Conservation (phyloP, 2,329 filamentous ascomycete species). For the Fusarium sulawesiense region DNA sequence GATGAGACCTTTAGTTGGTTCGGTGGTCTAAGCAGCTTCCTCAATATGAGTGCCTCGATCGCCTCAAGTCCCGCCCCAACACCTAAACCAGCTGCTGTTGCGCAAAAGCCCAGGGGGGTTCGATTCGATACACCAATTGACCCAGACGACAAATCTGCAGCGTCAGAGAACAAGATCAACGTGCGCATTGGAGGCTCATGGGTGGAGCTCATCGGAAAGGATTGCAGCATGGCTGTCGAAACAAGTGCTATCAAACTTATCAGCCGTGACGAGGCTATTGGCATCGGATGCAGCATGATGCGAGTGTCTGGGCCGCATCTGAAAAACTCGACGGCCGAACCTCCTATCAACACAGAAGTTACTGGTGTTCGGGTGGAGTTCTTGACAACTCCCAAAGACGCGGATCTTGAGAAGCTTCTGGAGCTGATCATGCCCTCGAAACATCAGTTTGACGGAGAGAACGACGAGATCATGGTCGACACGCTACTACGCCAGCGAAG, state of each 20-base stretch:
- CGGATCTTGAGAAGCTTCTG: slow-evolving; percentile 83
- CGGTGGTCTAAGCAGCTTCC: slow-evolving; percentile 88
- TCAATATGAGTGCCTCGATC: slow-evolving; percentile 89
- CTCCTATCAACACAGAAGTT: slow-evolving; percentile 72
- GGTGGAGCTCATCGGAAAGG: slow-evolving; percentile 81
- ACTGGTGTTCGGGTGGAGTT: slow-evolving; percentile 78
- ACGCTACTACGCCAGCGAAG: slow-evolving; percentile 86
- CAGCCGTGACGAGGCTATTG: slow-evolving; percentile 77
- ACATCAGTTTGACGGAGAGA: slow-evolving; percentile 83
- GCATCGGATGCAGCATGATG: slow-evolving; percentile 80
- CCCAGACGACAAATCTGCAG: slow-evolving; percentile 59
- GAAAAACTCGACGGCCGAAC: slow-evolving; percentile 62
- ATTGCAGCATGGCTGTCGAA: slow-evolving; percentile 78
- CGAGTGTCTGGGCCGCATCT: slow-evolving; percentile 77
- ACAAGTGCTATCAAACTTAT: slow-evolving; percentile 86
- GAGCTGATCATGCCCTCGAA: slow-evolving; percentile 92
- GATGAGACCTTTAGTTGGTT: slow-evolving; percentile 91
- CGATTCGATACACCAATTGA: slow-evolving; percentile 67
- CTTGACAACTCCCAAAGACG: slow-evolving; percentile 76
- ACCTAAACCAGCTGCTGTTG: slow-evolving; percentile 51
- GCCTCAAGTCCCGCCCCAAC: slow-evolving; percentile 73
- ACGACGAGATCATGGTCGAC: slow-evolving; percentile 95
- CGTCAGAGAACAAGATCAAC: slow-evolving; percentile 75
- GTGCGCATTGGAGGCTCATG: slow-evolving; percentile 79
- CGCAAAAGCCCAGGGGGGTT: slow-evolving; percentile 66